Evolutionary conservation across 2,329 filamentous ascomycete species (phyloP).

Genomic region (Zalaria obscura): DNA sequence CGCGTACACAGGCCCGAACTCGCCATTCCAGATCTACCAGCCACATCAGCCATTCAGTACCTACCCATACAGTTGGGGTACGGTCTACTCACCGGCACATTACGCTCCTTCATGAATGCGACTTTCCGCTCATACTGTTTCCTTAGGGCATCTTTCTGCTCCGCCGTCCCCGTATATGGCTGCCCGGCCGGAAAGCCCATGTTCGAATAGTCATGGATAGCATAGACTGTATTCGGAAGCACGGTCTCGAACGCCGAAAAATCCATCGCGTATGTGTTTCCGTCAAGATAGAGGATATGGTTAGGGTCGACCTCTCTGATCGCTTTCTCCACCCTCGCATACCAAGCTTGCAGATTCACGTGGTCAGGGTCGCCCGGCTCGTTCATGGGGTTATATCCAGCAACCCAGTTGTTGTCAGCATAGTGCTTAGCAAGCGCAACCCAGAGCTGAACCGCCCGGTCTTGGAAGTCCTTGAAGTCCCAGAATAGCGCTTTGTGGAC

Average conservation of each 20-base stretch:
- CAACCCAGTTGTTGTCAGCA: constrained; percentile 19
- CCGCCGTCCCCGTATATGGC: constrained; percentile 24
- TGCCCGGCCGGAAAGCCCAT: constrained; percentile 31
- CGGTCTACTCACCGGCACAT: constrained; percentile 17
- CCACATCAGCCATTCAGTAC: background rate
- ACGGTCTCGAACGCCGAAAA: constrained; percentile 29
- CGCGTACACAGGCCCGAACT: constrained; percentile 34
- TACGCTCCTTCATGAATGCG: constrained; percentile 25
- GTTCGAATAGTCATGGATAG: constrained; percentile 36
- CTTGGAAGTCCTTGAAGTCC: constrained; percentile 33
- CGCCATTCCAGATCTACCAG: constrained; percentile 34
- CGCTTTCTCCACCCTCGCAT: constrained; percentile 28
- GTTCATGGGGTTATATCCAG: constrained; percentile 35
- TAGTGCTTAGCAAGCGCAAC: constrained; percentile 28
- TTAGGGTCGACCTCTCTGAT: constrained; percentile 30
- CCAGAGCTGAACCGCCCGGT: constrained; percentile 32
- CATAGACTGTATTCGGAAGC: constrained; percentile 31
- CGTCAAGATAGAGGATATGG: constrained; percentile 35
- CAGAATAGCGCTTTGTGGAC: constrained; percentile 27
- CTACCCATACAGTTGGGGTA: background rate
- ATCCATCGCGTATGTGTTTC: constrained; percentile 41
- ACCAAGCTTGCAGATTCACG: constrained; percentile 27
- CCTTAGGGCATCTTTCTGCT: constrained; percentile 24
- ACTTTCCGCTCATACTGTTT: constrained; percentile 23
- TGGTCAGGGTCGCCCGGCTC: constrained; percentile 33